Evolutionary conservation across 2,329 filamentous ascomycete genomes (phyloP), one percentile per base, ranked within the genome.

Genomic region (Pseudohalonectria lignicola): DNA sequence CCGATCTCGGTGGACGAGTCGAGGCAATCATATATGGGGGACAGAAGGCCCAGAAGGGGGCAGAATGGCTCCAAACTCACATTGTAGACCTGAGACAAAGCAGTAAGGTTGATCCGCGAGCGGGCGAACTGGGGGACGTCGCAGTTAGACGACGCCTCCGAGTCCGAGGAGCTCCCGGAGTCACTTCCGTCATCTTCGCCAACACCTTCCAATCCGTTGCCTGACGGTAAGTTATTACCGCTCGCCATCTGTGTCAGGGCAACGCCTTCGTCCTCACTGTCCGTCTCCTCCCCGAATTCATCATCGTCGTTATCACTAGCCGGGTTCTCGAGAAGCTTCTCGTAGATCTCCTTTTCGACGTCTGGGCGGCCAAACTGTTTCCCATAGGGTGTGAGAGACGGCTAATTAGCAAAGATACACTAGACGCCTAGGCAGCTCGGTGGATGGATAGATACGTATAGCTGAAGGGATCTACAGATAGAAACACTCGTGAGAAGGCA

Each of bases 31-130:
- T n/a, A n/a, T n/a, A n/a, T n/a, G n/a, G n/a, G n/a, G n/a, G n/a
- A n/a, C n/a, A n/a, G n/a, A n/a, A n/a, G n/a, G n/a, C n/a, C n/a
- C n/a, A n/a, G n/a, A n/a, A n/a, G n/a, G n/a, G n/a, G n/a, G n/a
- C n/a, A n/a, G n/a, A n/a, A n/a, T n/a, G n/a, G n/a, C n/a, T 7
- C 23, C 23, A 26, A 3, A 43, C 62, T 36, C 49, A 72, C 69
- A 49, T 79, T 76, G 51, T 69, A 70, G 31, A 54, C 56, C 44
- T 76, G 72, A 1, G 75, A 79, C 11, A 79, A 56, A 2, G 66
- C 67, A 2, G 72, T 76, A 40, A 79, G 56, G 43, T 78, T 79
- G 43, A 71, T 64, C 13, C 75, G 62, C 2, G 44, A 35, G 19
- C 51, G 49, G 4, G 52, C 48, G 8, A 56, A 31, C 12, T 23